Percentiles rank a stretch among this genome's conserved stretches.
Evolutionary conservation across 768 basidiomycete species (phyloP).

Genomic region (Mycena galericulata): DNA sequence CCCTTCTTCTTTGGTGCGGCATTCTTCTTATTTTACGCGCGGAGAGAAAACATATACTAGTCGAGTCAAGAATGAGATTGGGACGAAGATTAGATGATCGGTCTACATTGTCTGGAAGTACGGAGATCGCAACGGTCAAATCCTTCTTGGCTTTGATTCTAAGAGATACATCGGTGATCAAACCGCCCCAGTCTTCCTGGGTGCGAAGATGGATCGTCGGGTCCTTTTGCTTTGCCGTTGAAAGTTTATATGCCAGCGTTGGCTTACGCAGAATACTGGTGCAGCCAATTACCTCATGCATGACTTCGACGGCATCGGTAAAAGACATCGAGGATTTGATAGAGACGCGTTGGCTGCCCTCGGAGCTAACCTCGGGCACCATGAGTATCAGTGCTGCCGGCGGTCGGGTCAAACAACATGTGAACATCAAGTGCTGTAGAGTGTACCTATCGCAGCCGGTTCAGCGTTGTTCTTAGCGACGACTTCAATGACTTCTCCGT

Average conservation of each 20-base stretch:
- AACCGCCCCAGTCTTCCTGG: constrained; percentile 7
- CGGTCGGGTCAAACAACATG: background rate
- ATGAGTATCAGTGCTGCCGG: constrained; percentile 9
- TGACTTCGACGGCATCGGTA: constrained; percentile 22
- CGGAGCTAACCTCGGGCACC: constrained; percentile 1
- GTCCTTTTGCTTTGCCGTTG: background rate
- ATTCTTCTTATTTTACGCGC: constrained; percentile 4
- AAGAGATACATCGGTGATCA: background rate
- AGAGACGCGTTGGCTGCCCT: constrained; percentile 9
- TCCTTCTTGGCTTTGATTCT: constrained; percentile 3
- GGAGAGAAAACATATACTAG: constrained; percentile 18
- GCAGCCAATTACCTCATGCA: constrained; percentile 16
- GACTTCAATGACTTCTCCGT: constrained; percentile 8
- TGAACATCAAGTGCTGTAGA: background rate
- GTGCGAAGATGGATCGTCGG: background rate
- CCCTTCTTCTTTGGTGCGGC: constrained; percentile 1
- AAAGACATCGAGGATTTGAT: constrained; percentile 9
- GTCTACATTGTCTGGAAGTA: constrained; percentile 16
- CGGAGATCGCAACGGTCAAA: background rate
- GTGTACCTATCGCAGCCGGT: constrained; percentile 3
- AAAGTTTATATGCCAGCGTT: constrained; percentile 15
- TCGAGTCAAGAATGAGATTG: constrained; percentile 4
- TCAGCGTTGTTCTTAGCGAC: constrained; percentile 5
- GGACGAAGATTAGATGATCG: background rate
- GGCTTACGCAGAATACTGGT: constrained; percentile 10